phyloP scores from a whole-genome alignment of 2,329 filamentous ascomycete genomes.

The Hypoxylon sp. region DNA sequence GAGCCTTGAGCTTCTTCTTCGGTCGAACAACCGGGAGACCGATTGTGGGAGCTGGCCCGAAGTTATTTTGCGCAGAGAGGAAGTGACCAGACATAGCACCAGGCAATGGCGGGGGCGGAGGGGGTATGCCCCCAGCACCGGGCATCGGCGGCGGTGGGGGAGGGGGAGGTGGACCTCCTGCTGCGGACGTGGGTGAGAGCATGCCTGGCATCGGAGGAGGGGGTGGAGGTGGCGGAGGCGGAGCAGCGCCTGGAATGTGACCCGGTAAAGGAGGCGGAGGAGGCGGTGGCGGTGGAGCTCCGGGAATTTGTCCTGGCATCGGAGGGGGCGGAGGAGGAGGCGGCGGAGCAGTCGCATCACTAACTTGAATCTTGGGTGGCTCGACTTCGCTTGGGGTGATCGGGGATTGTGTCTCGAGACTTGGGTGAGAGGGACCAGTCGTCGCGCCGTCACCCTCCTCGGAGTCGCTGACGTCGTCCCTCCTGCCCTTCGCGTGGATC shows the following conservation, averaged over 20 bases:
- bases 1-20: constrained; percentile 99
- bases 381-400: constrained; percentile 75
- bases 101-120: constrained; percentile 73
- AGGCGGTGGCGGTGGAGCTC: constrained; percentile 54
- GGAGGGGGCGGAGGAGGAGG: constrained; percentile 58
- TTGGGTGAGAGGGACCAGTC: constrained; percentile 82
- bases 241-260: constrained; percentile 51
- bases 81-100: constrained; percentile 82
- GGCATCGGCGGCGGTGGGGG: constrained; percentile 62
- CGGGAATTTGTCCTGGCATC: constrained; percentile 50
- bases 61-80: constrained; percentile 74
- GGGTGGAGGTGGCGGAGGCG: constrained; percentile 64
- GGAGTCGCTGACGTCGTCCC: constrained; percentile 79
- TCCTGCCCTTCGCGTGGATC: constrained; percentile 82
- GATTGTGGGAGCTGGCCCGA: constrained; percentile 69
- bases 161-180: constrained; percentile 62
- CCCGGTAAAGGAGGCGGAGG: constrained; percentile 56
- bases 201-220: constrained; percentile 65
- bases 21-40: constrained; percentile 86
- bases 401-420: constrained; percentile 78
- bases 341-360: constrained; percentile 55
- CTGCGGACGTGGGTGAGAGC: constrained; percentile 36
- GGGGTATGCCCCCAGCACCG: constrained; percentile 57
- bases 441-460: constrained; percentile 79
- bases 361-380: constrained; percentile 72